phyloP scores from a whole-genome alignment of 257 asterid species.

The Rhazya stricta region DNA sequence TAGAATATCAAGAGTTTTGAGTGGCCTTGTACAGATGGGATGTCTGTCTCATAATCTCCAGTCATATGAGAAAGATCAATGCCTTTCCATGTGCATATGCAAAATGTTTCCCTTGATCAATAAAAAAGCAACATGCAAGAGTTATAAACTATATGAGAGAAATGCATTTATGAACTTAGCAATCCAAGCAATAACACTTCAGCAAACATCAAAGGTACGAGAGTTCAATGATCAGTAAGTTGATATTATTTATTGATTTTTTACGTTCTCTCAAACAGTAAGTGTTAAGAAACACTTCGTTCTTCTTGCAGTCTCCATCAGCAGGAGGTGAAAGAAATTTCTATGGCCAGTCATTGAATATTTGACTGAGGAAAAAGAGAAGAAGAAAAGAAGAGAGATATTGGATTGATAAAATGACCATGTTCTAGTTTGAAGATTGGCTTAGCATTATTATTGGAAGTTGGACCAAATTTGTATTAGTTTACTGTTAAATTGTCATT shows the following conservation, averaged over 20 bases:
- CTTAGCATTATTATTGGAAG: not conserved
- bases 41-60: not conserved
- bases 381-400: not conserved
- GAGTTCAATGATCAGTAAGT: no score
- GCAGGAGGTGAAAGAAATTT: not conserved
- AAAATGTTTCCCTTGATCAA: not conserved
- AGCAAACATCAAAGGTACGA: no score
- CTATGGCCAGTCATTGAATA: no score
- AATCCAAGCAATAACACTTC: no score
- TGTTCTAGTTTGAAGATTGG: not conserved
- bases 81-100: not conserved
- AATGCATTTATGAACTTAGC: no score
- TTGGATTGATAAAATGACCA: not conserved
- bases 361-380: not conserved
- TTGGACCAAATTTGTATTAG: not conserved
- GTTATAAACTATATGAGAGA: no score
- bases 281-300: no score
- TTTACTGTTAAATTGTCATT: not conserved
- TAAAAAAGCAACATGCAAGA: not conserved
- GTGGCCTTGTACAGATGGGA: not conserved
- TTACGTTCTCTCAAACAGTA: no score
- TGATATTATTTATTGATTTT: no score
- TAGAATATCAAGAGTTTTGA: not conserved
- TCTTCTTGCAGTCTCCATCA: not conserved
- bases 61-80: not conserved